phyloP scores from a whole-genome alignment of 108 stramenopile species.

The Skeletonema grethae region DNA sequence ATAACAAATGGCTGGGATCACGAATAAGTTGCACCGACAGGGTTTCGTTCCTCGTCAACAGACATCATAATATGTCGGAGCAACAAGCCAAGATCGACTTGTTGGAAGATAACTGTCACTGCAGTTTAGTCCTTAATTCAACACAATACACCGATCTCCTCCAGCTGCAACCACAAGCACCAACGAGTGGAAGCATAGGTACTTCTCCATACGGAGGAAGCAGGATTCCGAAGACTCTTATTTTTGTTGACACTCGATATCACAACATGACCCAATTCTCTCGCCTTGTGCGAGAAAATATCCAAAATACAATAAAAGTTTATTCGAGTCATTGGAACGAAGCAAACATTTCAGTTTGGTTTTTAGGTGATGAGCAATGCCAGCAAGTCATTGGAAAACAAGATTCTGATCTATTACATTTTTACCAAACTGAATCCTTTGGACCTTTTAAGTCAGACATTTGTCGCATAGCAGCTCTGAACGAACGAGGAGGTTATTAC shows the following conservation, averaged over 20 bases:
- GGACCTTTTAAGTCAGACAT: background rate
- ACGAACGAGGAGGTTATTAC: background rate
- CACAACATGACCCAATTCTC: background rate
- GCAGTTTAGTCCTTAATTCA: no score
- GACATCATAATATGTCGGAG: no score
- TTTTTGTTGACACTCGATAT: background rate
- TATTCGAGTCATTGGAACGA: background rate
- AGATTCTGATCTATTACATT: background rate
- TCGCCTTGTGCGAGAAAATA: background rate
- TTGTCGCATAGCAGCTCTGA: slow-evolving; percentile 5
- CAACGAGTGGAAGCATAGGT: no score
- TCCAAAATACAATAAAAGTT: background rate
- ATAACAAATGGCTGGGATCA: no score
- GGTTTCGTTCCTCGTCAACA: no score
- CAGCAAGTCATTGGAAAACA: background rate
- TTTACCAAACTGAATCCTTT: background rate
- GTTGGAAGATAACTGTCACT: no score
- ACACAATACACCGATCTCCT: no score
- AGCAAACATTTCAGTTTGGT: background rate
- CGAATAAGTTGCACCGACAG: no score
- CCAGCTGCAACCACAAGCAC: no score
- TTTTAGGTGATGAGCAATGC: background rate
- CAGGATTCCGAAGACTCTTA: background rate
- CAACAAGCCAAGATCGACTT: no score
- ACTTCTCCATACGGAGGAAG: no score